Percentiles rank a stretch among this genome's conserved stretches.
These are phyloP conservation scores for Leptoxyphium fumago DNA, from an alignment of 2,329 filamentous ascomycete genomes.

Conservation along the genomic window DNA sequence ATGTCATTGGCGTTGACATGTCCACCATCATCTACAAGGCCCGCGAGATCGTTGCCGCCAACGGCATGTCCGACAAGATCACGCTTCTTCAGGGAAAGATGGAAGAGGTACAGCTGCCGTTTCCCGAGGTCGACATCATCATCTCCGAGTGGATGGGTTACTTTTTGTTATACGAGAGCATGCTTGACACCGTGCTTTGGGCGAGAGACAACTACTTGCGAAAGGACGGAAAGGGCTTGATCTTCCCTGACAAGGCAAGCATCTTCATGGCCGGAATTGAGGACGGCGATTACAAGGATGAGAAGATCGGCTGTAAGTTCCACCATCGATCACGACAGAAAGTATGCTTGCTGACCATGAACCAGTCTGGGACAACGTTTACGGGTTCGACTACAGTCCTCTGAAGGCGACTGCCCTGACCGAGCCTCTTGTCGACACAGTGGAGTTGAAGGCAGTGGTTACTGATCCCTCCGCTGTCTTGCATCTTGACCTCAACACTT, in stretches of 20 bases:
- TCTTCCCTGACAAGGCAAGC: slow-evolving; percentile 97
- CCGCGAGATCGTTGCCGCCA: slow-evolving; percentile 79
- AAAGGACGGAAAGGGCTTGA: slow-evolving; percentile 58
- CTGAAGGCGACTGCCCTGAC: slow-evolving; percentile 87
- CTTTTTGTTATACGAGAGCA: slow-evolving; percentile 96
- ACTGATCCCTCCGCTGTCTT: slow-evolving; percentile 79
- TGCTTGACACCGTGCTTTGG: slow-evolving; percentile 96
- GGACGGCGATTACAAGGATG: slow-evolving; percentile 98
- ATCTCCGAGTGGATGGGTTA: slow-evolving; percentile 99
- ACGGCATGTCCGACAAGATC: slow-evolving; percentile 90
- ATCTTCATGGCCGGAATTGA: slow-evolving; percentile 96
- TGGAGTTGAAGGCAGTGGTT: slow-evolving; percentile 92
- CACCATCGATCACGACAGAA: slow-evolving; percentile 4
- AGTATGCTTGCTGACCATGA: slow-evolving; percentile 11
- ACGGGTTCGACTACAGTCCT: slow-evolving; percentile 91
- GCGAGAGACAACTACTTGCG: slow-evolving; percentile 83
- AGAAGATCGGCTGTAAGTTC: slow-evolving; percentile 93
- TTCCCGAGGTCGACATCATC: slow-evolving; percentile 95
- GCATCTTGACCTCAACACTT: slow-evolving; percentile 84
- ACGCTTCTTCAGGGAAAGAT: slow-evolving; percentile 98
- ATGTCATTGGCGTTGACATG: slow-evolving; percentile 98
- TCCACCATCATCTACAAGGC: slow-evolving; percentile 99
- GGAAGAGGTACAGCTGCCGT: slow-evolving; percentile 92
- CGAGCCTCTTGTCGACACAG: slow-evolving; percentile 92
- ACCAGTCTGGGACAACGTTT: slow-evolving; percentile 97